Evolutionary conservation across 805 yeast genomes (phyloP), one percentile per base, ranked within the genome.

Genomic region (Cyberlindnera mycetangii): DNA sequence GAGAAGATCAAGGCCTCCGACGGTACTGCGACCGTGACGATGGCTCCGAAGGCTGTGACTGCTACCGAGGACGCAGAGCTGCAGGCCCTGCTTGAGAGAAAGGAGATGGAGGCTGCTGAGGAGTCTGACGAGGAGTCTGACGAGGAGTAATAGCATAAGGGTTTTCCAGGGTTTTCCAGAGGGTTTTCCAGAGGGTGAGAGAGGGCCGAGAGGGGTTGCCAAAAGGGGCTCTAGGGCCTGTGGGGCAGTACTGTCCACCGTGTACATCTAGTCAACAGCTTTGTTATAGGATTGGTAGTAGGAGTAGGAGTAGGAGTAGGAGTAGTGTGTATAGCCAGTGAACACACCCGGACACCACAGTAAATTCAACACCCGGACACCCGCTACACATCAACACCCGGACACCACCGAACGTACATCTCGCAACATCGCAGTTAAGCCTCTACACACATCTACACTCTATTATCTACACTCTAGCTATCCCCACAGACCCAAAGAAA

Each of bases 1-100:
- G 79, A 77, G 57, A 74, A 81, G 39, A 89, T 93, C 59, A 76
- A 76, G 49, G 72, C 75, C 17, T 75, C 79, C 44, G 96, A 89
- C 42, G 99, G 99, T 62, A 78, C 80, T 47, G 85, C 96, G 66
- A 88, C 86, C 55, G 85, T 92, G 53, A 89, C 95, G 43, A 92
- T 92, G 97, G 92, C 95, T 59, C 98, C 99, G 63, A 92, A 90
- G 80, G 97, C 98, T 34, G 98, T 93, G 55, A 89, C 97, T 45
- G 98, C 96, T 49, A 87, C 93, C 49, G 99, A 93, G 67, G 99
- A 93, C 67, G 98, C 97, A 49, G 97, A 90, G 71, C 79, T 93
- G 62, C 96, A 89, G 69, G 96, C 96, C 49, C 78, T 93, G 54
- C 82, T 93, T 79, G 97, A 92, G 71, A 79, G 87, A 64, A 87